A percentile compares a stretch with the other conserved stretches of the same genome.
Conservation (phyloP, 1,139 yeast genomes). For the Geotrichum aggregatum region DNA sequence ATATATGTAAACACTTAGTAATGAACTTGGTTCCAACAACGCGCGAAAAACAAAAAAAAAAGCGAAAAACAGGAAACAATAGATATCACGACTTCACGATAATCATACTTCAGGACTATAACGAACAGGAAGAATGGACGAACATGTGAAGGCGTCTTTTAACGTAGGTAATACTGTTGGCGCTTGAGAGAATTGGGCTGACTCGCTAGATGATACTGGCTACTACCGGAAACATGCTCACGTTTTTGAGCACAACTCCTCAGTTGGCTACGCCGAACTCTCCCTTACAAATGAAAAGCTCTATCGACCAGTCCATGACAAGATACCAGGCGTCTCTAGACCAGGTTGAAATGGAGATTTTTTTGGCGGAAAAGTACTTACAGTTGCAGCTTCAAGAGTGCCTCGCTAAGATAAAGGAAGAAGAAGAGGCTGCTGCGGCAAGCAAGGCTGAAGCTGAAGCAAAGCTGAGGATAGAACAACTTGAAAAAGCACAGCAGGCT, state of each 20-base stretch:
- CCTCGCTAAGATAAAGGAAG: not conserved
- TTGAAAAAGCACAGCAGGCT: not conserved
- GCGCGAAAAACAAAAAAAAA: too few species aligned
- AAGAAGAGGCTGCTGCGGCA: conserved; percentile 2
- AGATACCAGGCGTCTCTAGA: conserved; percentile 16
- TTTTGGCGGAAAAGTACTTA: conserved; percentile 8
- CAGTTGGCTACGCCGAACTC: conserved; percentile 18
- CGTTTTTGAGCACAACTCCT: conserved; percentile 15
- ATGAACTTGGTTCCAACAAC: too few species aligned
- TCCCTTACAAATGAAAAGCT: conserved; percentile 14
- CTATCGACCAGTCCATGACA: conserved; percentile 15
- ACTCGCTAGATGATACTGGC: conserved; percentile 10
- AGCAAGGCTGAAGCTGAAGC: not conserved
- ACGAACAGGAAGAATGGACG: conserved; percentile 1
- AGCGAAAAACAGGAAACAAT: too few species aligned
- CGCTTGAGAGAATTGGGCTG: too few species aligned
- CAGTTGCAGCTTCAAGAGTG: not conserved
- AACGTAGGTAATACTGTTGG: conserved; percentile 2
- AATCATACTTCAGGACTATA: too few species aligned
- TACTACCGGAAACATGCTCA: conserved; percentile 16
- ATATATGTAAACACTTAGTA: not conserved
- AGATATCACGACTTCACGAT: too few species aligned
- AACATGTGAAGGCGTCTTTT: conserved; percentile 6
- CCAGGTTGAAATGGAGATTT: conserved; percentile 16
- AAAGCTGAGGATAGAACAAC: not conserved